Conservation (phyloP, 2,329 filamentous ascomycete species). For the Intubia oerlemansii region DNA sequence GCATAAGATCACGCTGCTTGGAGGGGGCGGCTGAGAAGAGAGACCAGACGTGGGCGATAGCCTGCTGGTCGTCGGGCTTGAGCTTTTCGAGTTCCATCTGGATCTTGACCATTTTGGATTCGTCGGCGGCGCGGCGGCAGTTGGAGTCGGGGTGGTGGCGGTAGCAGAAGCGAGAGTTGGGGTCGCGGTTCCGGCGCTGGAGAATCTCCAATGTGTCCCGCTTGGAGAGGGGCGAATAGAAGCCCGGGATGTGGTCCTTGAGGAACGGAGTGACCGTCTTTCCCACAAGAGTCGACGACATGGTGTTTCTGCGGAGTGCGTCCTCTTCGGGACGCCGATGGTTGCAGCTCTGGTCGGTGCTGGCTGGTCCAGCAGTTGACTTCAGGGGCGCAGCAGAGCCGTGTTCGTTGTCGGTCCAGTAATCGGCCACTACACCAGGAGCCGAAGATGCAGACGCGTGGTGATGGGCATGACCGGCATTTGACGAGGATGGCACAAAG, state of each 20-base stretch:
- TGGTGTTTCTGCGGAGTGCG: conserved; percentile 28
- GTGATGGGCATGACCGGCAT: too few species aligned
- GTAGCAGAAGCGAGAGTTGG: conserved; percentile 87
- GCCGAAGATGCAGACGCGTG: too few species aligned
- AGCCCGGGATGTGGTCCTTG: conserved; percentile 68
- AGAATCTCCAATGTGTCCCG: conserved; percentile 21
- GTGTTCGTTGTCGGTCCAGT: too few species aligned
- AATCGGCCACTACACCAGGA: too few species aligned
- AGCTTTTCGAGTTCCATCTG: conserved; percentile 74
- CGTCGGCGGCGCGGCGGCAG: conserved; percentile 79
- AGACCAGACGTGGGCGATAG: conserved; percentile 94
- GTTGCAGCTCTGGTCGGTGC: too few species aligned
- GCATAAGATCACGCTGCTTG: conserved; percentile 87
- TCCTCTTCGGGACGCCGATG: too few species aligned
- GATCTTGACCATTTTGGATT: conserved; percentile 87
- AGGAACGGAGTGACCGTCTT: conserved; percentile 76
- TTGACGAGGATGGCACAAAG: too few species aligned
- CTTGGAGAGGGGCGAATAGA: conserved; percentile 65
- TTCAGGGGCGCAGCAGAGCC: too few species aligned
- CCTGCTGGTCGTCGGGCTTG: conserved; percentile 72
- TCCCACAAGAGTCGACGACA: conserved; percentile 45
- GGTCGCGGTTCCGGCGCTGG: conserved; percentile 23
- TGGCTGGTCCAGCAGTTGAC: too few species aligned
- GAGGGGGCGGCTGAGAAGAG: conserved; percentile 88
- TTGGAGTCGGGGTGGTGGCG: conserved; percentile 85